Percentiles rank a stretch among this genome's conserved stretches.
phyloP scores from a whole-genome alignment of 2,329 filamentous ascomycete species.

The Ceratocystis eucalypticola region DNA sequence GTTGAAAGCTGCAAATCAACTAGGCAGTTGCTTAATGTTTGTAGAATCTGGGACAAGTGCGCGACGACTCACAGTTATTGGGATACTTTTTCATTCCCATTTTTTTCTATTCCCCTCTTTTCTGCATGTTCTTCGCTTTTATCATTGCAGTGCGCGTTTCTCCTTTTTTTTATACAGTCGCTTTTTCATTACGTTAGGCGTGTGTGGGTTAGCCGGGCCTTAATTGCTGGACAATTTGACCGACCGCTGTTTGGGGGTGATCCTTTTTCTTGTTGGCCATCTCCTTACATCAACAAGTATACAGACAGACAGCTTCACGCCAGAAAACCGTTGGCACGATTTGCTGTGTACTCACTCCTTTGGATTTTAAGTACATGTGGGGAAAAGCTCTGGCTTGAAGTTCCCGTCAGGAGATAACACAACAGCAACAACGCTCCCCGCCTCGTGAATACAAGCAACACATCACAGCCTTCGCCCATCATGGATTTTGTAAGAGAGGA shows the following conservation, averaged over 20 bases:
- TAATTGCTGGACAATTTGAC: background rate
- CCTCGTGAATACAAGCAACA: background rate
- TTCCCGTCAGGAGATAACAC: background rate
- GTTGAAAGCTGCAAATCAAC: background rate
- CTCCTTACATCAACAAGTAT: background rate
- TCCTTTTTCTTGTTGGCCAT: background rate
- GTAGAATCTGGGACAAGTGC: background rate
- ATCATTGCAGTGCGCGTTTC: background rate
- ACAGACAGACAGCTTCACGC: too few relatives aligned
- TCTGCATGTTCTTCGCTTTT: background rate
- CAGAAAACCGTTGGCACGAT: background rate
- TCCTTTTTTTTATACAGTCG: background rate
- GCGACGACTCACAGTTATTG: background rate
- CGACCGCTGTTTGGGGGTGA: background rate
- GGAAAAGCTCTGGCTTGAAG: background rate
- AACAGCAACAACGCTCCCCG: background rate
- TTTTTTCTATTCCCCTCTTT: background rate
- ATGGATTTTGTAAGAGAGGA: slow-evolving; percentile 13
- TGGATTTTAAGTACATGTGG: background rate
- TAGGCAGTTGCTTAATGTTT: background rate
- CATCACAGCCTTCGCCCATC: background rate
- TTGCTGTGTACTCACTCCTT: background rate
- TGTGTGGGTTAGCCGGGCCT: background rate
- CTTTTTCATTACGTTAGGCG: background rate
- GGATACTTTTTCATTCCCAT: background rate